Evolutionary conservation across 352 stramenopile species (phyloP).

Genomic region (Phytophthora rubi): DNA sequence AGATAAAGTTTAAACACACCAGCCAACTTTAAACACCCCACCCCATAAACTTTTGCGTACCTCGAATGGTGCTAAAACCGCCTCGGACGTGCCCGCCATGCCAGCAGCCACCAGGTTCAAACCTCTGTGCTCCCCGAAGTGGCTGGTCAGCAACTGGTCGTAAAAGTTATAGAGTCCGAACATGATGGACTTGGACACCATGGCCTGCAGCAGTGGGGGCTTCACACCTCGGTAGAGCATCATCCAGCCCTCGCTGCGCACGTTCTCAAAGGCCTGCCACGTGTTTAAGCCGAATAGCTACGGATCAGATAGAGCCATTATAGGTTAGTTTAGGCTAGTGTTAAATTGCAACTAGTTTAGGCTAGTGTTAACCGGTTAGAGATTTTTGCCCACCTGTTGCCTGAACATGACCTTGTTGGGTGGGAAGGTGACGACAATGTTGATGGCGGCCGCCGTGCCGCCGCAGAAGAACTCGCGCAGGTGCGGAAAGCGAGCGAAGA

Average conservation of each 20-base stretch:
- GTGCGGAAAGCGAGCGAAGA: constrained; percentile 70
- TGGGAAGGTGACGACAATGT: constrained; percentile 89
- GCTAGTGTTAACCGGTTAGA: no score
- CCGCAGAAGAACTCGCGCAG: constrained; percentile 85
- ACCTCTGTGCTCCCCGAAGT: constrained; percentile 48
- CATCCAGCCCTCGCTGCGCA: constrained; percentile 59
- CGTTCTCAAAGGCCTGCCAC: constrained; percentile 72
- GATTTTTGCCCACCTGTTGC: constrained; percentile 70
- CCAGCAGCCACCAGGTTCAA: constrained; percentile 68
- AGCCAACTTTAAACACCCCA: no score
- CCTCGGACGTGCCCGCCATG: constrained; percentile 82
- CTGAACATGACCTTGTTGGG: constrained; percentile 93
- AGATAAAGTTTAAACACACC: no score
- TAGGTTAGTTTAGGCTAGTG: not conserved
- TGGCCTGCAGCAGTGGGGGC: constrained; percentile 83
- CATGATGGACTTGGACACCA: constrained; percentile 91
- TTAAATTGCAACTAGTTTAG: not conserved
- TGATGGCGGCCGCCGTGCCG: constrained; percentile 82
- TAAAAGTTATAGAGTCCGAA: constrained; percentile 92
- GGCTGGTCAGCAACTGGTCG: constrained; percentile 56
- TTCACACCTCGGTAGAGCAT: constrained; percentile 89
- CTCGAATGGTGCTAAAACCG: constrained; percentile 87
- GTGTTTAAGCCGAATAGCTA: constrained; percentile 83
- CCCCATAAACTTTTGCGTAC: constrained; percentile 28
- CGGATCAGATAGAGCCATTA: constrained; percentile 2